Evolutionary conservation across 495 filamentous ascomycete species (phyloP).

Genomic region (Xylaria venustula): DNA sequence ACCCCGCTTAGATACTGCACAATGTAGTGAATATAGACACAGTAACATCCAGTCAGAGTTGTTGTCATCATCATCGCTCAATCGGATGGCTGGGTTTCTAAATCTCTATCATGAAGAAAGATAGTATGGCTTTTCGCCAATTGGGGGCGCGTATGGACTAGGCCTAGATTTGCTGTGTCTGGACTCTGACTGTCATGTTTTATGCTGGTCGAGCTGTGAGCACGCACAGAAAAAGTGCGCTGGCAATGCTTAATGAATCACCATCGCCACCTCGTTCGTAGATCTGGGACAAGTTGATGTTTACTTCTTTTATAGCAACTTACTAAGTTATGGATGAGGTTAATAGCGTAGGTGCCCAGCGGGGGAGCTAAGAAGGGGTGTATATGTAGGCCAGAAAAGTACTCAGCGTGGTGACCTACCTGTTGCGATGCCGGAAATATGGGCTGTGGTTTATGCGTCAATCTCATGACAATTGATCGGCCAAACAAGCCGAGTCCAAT

Average conservation of each 20-base stretch:
- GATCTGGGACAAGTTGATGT: background rate
- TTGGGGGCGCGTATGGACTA: too few species aligned
- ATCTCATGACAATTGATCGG: background rate
- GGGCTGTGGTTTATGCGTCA: background rate
- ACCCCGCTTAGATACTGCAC: background rate
- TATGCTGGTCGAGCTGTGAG: background rate
- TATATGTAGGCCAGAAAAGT: background rate
- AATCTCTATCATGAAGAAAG: background rate
- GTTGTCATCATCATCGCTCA: background rate
- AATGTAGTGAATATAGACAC: background rate
- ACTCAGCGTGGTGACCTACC: background rate
- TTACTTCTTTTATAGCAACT: background rate
- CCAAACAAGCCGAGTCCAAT: slow-evolving; percentile 4
- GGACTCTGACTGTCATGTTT: background rate
- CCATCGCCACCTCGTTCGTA: background rate
- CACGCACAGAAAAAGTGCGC: background rate
- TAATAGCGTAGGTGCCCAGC: background rate
- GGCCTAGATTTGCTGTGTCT: background rate
- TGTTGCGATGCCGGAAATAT: slow-evolving; percentile 5
- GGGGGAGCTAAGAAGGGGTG: background rate
- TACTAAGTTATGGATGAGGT: too few species aligned
- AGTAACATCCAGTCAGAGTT: too few species aligned
- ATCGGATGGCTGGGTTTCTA: background rate
- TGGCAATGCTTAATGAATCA: background rate
- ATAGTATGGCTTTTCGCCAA: background rate